Conservation (phyloP, 2,329 filamentous ascomycete species). For the Fusarium hainanense region DNA sequence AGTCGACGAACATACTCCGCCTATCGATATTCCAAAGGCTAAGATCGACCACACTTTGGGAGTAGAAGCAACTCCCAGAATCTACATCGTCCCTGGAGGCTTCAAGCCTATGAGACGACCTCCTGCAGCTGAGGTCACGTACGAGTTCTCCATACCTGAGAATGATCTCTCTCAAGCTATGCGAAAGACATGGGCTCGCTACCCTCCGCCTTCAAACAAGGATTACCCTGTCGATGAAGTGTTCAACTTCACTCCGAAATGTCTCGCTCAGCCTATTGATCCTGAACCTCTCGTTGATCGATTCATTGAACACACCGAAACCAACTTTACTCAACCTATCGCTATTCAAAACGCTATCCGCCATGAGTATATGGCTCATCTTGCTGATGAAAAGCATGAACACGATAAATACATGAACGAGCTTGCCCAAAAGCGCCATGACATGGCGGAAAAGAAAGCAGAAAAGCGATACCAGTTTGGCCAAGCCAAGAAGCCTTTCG, state of each 20-base stretch:
- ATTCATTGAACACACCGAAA: neutral
- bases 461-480: neutral
- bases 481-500: neutral
- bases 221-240: conserved; percentile 15
- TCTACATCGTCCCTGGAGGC: neutral
- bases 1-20: conserved; percentile 29
- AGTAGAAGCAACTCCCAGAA: neutral
- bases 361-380: conserved; percentile 7
- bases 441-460: neutral
- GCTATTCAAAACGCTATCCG: conserved; percentile 7
- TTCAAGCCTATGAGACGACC: neutral
- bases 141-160: neutral
- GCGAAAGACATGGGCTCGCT: conserved; percentile 10
- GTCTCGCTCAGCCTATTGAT: conserved; percentile 13
- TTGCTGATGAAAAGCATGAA: neutral
- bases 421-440: neutral
- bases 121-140: neutral
- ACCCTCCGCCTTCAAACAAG: conserved; percentile 20
- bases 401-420: neutral
- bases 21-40: neutral
- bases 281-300: neutral
- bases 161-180: conserved; percentile 3
- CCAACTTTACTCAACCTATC: conserved; percentile 18
- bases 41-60: neutral
- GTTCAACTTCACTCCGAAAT: neutral